These are phyloP conservation scores for Skeletonema potamos DNA, from an alignment of 108 stramenopile species.

Conservation along the genomic window DNA sequence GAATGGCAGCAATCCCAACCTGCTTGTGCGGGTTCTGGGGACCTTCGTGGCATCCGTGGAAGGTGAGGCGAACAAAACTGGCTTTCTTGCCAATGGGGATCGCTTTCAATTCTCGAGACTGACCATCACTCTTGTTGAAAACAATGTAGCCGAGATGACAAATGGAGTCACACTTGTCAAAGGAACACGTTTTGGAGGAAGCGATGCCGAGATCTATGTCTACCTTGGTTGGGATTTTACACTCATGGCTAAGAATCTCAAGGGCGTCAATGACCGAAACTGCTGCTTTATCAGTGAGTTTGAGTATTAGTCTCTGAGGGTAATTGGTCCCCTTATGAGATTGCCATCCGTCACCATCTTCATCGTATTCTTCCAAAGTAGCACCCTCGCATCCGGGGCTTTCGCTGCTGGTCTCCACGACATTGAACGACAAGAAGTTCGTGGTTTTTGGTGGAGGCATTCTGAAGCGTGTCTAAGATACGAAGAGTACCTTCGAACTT, in stretches of 20 bases:
- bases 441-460: too few species aligned
- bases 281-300: slow-evolving; percentile 4
- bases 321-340: slow-evolving; percentile 5
- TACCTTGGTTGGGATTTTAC: slow-evolving; percentile 28
- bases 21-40: slow-evolving; percentile 39
- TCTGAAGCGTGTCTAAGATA: too few species aligned
- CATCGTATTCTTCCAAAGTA: slow-evolving; percentile 5
- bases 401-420: slow-evolving; percentile 28
- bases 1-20: slow-evolving; percentile 48
- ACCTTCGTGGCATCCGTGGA: slow-evolving; percentile 36
- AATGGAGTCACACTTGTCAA: slow-evolving; percentile 35
- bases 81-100: slow-evolving; percentile 28
- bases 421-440: too few species aligned
- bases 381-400: slow-evolving; percentile 14
- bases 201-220: slow-evolving; percentile 38
- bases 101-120: slow-evolving; percentile 51
- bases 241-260: slow-evolving; percentile 41
- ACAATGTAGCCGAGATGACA: slow-evolving; percentile 50
- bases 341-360: slow-evolving; percentile 33
- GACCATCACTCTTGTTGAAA: slow-evolving; percentile 35
- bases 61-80: slow-evolving; percentile 35
- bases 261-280: slow-evolving; percentile 19
- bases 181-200: not conserved
- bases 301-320: slow-evolving; percentile 9
- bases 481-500: too few species aligned